Evolutionary conservation across 2,329 filamentous ascomycete genomes (phyloP).

Genomic region (Eutypella sp.): DNA sequence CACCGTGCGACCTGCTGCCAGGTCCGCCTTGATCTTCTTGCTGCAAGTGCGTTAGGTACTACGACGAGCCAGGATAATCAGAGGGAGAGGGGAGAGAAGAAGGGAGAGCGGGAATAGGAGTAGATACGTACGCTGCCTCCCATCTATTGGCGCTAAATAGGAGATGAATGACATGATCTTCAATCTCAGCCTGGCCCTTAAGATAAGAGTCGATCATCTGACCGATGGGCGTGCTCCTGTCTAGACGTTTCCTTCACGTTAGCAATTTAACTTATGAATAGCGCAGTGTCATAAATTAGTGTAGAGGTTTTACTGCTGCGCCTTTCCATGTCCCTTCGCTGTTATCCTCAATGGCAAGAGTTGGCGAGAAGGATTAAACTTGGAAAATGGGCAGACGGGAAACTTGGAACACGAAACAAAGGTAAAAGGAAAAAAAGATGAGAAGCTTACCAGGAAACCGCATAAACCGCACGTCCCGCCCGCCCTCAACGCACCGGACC

Average conservation of each 20-base stretch:
- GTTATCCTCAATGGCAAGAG: too few relatives aligned
- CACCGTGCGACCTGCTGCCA: conserved; percentile 66
- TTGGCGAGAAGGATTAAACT: too few relatives aligned
- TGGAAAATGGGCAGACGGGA: too few relatives aligned
- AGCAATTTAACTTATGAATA: too few relatives aligned
- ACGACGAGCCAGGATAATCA: neutral
- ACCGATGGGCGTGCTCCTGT: conserved; percentile 78
- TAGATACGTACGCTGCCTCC: conserved; percentile 56
- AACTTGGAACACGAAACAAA: neutral
- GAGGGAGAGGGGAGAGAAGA: neutral
- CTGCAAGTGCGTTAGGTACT: conserved; percentile 28
- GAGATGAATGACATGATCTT: conserved; percentile 86
- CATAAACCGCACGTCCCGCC: conserved; percentile 47
- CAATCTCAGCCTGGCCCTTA: conserved; percentile 64
- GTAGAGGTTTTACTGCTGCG: too few relatives aligned
- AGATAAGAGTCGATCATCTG: conserved; percentile 84
- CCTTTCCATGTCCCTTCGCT: too few relatives aligned
- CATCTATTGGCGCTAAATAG: conserved; percentile 89
- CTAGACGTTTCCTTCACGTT: conserved; percentile 35
- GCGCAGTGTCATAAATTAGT: too few relatives aligned
- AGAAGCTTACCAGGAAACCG: conserved; percentile 49
- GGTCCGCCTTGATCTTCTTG: conserved; percentile 44
- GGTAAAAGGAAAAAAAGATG: neutral
- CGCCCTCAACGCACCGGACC: conserved; percentile 45
- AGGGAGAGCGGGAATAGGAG: neutral